Evolutionary conservation across 441 rosid genomes (phyloP).

Genomic region (Biscutella auriculata): DNA sequence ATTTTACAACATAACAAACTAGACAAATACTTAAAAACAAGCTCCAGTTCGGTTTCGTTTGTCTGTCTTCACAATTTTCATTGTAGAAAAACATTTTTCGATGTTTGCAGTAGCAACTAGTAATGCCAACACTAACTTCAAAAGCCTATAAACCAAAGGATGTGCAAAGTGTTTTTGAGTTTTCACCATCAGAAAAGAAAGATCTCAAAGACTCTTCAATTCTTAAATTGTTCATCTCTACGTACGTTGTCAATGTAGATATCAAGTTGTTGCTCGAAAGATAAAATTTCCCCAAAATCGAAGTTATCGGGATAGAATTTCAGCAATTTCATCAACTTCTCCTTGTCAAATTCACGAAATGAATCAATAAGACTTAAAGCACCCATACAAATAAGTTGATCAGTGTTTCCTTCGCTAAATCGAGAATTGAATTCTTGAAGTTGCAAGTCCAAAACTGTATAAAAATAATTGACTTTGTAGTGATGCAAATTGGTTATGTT

Average conservation of each 20-base stretch:
- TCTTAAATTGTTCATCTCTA: neutral
- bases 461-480: neutral
- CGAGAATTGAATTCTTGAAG: neutral
- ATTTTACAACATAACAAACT: no score
- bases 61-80: no score
- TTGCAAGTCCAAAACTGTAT: neutral
- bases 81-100: neutral
- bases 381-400: neutral
- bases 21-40: no score
- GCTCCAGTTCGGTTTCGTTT: no score
- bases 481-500: neutral
- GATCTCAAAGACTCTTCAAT: neutral
- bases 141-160: neutral
- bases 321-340: neutral
- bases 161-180: neutral
- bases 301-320: neutral
- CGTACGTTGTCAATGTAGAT: neutral
- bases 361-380: neutral
- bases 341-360: neutral
- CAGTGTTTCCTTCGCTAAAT: neutral
- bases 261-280: neutral
- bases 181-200: neutral
- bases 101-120: neutral
- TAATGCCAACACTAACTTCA: no score
- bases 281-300: neutral